phyloP scores from a whole-genome alignment of 495 filamentous ascomycete species.

The Elaphomyces granulatus region DNA sequence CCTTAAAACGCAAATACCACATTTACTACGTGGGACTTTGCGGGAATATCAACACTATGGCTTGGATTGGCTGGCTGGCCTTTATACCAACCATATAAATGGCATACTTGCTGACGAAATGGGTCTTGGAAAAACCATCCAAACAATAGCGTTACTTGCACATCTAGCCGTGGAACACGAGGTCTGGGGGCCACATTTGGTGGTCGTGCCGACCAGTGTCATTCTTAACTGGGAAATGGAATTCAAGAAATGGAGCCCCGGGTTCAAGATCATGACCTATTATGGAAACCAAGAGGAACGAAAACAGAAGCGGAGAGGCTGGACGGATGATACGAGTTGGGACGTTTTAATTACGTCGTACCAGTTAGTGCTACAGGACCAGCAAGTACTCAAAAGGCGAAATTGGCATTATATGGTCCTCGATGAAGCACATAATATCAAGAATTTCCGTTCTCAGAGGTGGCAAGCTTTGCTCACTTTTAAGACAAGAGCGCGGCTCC shows the following conservation, averaged over 20 bases:
- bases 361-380: constrained; percentile 86
- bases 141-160: constrained; percentile 89
- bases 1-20: constrained; percentile 63
- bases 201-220: constrained; percentile 94
- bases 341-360: constrained; percentile 97
- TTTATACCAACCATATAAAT: constrained; percentile 88
- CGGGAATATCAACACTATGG: constrained; percentile 96
- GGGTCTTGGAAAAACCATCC: constrained; percentile 97
- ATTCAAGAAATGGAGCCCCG: constrained; percentile 98
- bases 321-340: constrained; percentile 81
- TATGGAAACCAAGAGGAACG: constrained; percentile 90
- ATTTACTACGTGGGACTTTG: constrained; percentile 77
- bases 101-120: constrained; percentile 99
- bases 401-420: constrained; percentile 97
- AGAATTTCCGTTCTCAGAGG: constrained; percentile 93
- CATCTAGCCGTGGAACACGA: constrained; percentile 84
- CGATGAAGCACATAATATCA: constrained; percentile 98
- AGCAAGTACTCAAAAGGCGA: constrained; percentile 82
- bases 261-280: constrained; percentile 96
- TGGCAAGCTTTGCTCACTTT: constrained; percentile 93
- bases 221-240: constrained; percentile 99
- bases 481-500: constrained; percentile 69
- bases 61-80: constrained; percentile 85
- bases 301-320: constrained; percentile 75
- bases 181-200: constrained; percentile 90